Evolutionary conservation across 129 eudicot species (phyloP).

Genomic region (Rutidosis leptorrhynchoides): DNA sequence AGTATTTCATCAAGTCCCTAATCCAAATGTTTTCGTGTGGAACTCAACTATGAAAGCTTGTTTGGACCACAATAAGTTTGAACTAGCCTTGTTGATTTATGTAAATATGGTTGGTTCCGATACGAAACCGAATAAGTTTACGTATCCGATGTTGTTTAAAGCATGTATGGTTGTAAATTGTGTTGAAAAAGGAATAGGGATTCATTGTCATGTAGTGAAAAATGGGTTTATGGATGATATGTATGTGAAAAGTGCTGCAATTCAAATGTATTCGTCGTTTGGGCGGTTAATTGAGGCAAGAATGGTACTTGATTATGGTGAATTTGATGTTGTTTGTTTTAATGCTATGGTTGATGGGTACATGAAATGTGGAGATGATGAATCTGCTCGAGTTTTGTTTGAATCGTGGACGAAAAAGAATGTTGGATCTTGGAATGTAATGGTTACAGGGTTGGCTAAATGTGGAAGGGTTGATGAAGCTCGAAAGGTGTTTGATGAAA

Average conservation of each 20-base stretch:
- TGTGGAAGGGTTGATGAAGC: slow-evolving; percentile 52
- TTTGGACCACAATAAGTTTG: slow-evolving; percentile 36
- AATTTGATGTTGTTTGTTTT: slow-evolving; percentile 48
- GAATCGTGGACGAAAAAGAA: slow-evolving; percentile 23
- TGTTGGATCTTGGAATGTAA: slow-evolving; percentile 56
- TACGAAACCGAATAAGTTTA: slow-evolving; percentile 50
- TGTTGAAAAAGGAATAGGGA: slow-evolving; percentile 35
- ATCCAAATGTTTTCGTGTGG: slow-evolving; percentile 63
- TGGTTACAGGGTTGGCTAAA: slow-evolving; percentile 46
- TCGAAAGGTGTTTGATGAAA: slow-evolving; percentile 35
- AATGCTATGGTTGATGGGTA: slow-evolving; percentile 76
- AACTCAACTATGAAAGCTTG: slow-evolving; percentile 51
- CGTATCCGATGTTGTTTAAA: slow-evolving; percentile 50
- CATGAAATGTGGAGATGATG: slow-evolving; percentile 42
- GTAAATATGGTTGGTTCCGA: slow-evolving; percentile 34
- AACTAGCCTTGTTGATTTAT: slow-evolving; percentile 30
- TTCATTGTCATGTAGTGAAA: slow-evolving; percentile 52
- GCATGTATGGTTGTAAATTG: slow-evolving; percentile 36
- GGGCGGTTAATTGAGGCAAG: slow-evolving; percentile 41
- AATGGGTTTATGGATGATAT: slow-evolving; percentile 46
- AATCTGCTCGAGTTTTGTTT: slow-evolving; percentile 41
- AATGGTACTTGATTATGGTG: slow-evolving; percentile 39
- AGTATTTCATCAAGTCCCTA: slow-evolving; percentile 41
- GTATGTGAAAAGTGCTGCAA: slow-evolving; percentile 54
- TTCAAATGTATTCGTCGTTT: slow-evolving; percentile 55